A percentile compares a stretch with the other conserved stretches of the same genome.
These are phyloP conservation scores for Ogataea dorogensis DNA, from an alignment of 805 yeast genomes.

Conservation along the genomic window DNA sequence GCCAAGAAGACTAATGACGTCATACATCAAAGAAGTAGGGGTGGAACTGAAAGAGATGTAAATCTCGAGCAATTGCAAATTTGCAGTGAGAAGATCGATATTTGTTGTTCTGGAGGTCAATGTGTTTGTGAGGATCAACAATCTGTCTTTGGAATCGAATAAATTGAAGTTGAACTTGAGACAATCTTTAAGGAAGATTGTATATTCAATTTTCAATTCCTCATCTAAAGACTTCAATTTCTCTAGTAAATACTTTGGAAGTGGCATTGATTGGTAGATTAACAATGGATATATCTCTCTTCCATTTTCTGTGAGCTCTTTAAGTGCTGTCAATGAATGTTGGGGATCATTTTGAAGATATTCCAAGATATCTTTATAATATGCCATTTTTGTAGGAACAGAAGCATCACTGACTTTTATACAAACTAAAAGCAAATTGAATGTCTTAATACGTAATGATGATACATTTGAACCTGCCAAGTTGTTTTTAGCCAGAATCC, in stretches of 20 bases:
- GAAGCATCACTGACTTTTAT: conserved; percentile 50
- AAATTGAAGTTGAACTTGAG: conserved; percentile 22
- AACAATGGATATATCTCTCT: conserved; percentile 24
- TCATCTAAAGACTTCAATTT: conserved; percentile 11
- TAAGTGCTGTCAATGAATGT: conserved; percentile 47
- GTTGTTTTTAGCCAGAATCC: conserved; percentile 66
- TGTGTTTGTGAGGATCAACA: conserved; percentile 8
- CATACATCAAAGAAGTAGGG: conserved; percentile 15
- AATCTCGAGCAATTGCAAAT: conserved; percentile 18
- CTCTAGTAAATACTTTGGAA: conserved; percentile 15
- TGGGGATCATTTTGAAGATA: conserved; percentile 40
- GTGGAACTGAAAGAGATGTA: conserved; percentile 17
- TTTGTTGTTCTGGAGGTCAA: conserved; percentile 17
- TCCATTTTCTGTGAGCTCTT: conserved; percentile 43
- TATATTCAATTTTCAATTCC: conserved; percentile 13
- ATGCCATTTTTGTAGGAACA: conserved; percentile 48
- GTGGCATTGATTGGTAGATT: conserved; percentile 18
- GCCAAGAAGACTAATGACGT: conserved; percentile 15
- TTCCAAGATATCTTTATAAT: conserved; percentile 56
- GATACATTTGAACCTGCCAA: conserved; percentile 37
- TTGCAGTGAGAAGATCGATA: conserved; percentile 13
- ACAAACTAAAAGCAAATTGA: conserved; percentile 55
- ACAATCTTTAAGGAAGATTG: conserved; percentile 20
- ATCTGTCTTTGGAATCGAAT: conserved; percentile 18
- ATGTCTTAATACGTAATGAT: conserved; percentile 45